phyloP scores from a whole-genome alignment of 169 alveolate species.

The Eimeria sp. region DNA sequence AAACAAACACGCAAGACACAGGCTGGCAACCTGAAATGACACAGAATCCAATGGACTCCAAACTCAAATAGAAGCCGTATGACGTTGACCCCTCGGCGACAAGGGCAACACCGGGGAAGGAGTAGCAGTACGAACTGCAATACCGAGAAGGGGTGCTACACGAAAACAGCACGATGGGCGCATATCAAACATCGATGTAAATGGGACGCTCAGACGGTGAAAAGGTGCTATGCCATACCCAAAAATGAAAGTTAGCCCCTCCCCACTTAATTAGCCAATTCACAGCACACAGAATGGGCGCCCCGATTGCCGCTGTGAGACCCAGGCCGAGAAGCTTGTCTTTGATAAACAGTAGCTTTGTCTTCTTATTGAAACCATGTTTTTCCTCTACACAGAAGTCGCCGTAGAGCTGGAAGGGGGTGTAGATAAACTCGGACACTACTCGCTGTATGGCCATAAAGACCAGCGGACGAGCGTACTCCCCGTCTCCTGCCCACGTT shows the following conservation, averaged over 20 bases:
- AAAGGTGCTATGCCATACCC: slow-evolving; percentile 79
- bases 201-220: not conserved
- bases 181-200: no score
- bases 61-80: not conserved
- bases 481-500: slow-evolving; percentile 40
- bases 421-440: slow-evolving; percentile 36
- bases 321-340: slow-evolving; percentile 90
- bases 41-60: not conserved
- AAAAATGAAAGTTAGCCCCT: slow-evolving; percentile 95
- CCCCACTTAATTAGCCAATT: slow-evolving; percentile 94
- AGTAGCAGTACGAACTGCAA: not conserved
- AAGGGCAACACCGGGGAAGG: not conserved
- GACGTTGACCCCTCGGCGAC: not conserved
- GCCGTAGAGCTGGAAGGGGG: slow-evolving; percentile 86
- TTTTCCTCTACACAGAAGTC: slow-evolving; percentile 94
- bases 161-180: not conserved
- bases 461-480: slow-evolving; percentile 55
- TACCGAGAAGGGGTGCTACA: not conserved
- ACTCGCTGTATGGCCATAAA: slow-evolving; percentile 54
- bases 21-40: not conserved
- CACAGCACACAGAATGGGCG: slow-evolving; percentile 88
- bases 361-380: slow-evolving; percentile 94
- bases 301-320: slow-evolving; percentile 88
- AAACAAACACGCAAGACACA: slow-evolving; percentile 9
- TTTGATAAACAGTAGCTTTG: slow-evolving; percentile 88